These are phyloP conservation scores for Lasiosphaeriaceae sp. DNA, from an alignment of 495 filamentous ascomycete species.

Conservation along the genomic window DNA sequence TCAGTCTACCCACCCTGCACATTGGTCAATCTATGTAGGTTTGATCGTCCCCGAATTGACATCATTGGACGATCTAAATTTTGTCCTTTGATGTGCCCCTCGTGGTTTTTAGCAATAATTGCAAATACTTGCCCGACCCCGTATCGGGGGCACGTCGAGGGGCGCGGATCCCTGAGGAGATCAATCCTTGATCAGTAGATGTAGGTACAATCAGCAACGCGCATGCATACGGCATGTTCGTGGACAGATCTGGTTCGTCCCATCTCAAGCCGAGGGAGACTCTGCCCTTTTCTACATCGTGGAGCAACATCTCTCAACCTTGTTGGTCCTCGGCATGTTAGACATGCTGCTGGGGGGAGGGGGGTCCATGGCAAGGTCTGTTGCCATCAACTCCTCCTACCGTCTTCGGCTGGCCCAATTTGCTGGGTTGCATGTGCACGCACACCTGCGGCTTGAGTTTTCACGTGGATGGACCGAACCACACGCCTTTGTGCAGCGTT, in stretches of 20 bases:
- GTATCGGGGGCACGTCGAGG: background rate
- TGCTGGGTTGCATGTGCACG: slow-evolving; percentile 10
- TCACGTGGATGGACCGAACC: background rate
- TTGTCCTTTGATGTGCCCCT: background rate
- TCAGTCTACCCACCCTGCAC: background rate
- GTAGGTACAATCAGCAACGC: slow-evolving; percentile 2
- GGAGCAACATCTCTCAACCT: background rate
- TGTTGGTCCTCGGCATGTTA: slow-evolving; percentile 10
- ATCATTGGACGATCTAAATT: background rate
- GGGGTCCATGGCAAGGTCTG: background rate
- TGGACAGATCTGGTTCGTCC: slow-evolving; percentile 39
- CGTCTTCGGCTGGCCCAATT: slow-evolving; percentile 21
- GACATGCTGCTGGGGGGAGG: slow-evolving; percentile 3
- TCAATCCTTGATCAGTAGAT: slow-evolving; percentile 17
- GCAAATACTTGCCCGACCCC: background rate
- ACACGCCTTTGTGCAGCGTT: too few relatives aligned
- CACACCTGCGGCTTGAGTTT: background rate
- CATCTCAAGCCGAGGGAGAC: slow-evolving; percentile 21
- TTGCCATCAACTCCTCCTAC: background rate
- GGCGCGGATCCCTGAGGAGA: slow-evolving; percentile 14
- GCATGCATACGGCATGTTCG: slow-evolving; percentile 11
- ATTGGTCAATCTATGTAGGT: slow-evolving; percentile 2
- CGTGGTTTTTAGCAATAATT: background rate
- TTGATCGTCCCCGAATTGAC: slow-evolving; percentile 1
- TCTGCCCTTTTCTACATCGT: background rate